These are phyloP conservation scores for Podospora didyma DNA, from an alignment of 495 filamentous ascomycete genomes.

Conservation along the genomic window DNA sequence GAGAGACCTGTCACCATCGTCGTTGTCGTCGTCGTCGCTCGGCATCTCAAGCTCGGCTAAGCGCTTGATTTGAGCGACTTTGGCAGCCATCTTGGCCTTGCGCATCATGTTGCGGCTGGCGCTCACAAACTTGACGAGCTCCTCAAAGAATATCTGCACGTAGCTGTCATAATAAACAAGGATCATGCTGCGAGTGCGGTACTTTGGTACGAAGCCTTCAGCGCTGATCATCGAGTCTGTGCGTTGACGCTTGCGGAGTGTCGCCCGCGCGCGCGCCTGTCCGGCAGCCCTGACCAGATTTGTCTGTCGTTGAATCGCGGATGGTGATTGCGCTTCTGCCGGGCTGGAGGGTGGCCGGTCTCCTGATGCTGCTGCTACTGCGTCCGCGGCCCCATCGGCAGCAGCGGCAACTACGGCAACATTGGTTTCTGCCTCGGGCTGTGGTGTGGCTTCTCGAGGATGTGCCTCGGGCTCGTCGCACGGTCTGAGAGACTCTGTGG, in stretches of 20 bases:
- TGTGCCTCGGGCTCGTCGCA: conserved; percentile 43
- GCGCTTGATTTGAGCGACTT: conserved; percentile 51
- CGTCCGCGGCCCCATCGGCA: conserved; percentile 8
- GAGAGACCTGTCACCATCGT: conserved; percentile 15
- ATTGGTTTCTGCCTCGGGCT: conserved; percentile 1
- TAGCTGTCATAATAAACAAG: conserved; percentile 87
- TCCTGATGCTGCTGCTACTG: conserved; percentile 8
- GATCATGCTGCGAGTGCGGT: conserved; percentile 72
- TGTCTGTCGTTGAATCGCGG: conserved; percentile 45
- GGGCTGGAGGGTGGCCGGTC: conserved; percentile 19
- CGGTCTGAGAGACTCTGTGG: conserved; percentile 59
- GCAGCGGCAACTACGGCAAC: conserved; percentile 1
- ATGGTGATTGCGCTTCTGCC: conserved; percentile 30
- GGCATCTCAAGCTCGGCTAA: conserved; percentile 49
- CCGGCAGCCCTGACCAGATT: conserved; percentile 42
- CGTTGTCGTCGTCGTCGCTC: conserved; percentile 37
- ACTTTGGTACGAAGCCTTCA: conserved; percentile 46
- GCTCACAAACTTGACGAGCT: conserved; percentile 73
- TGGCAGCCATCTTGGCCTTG: conserved; percentile 69
- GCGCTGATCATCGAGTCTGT: conserved; percentile 55
- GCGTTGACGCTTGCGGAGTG: conserved; percentile 51
- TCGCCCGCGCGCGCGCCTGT: conserved; percentile 39
- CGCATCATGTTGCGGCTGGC: conserved; percentile 77
- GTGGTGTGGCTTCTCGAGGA: conserved; percentile 21
- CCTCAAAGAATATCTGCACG: conserved; percentile 75